Percentiles rank a stretch among this genome's conserved stretches.
These are phyloP conservation scores for Cudoniella acicularis DNA, from an alignment of 495 filamentous ascomycete species.

Conservation along the genomic window DNA sequence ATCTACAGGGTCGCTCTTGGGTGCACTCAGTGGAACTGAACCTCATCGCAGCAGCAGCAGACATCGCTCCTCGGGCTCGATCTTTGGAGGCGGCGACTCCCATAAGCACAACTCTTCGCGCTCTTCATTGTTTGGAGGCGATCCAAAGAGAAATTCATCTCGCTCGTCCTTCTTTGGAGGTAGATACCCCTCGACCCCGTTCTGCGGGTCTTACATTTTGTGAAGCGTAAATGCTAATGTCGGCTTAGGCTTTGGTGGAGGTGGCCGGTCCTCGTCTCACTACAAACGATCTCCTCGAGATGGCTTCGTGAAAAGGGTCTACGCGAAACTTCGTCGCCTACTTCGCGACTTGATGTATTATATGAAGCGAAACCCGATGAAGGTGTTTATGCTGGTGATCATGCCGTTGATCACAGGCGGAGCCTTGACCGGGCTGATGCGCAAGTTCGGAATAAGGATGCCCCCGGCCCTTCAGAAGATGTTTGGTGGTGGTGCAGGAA, in stretches of 20 bases:
- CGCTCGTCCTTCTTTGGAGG: conserved; percentile 37
- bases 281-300: conserved; percentile 71
- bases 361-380: conserved; percentile 72
- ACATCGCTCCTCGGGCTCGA: background rate
- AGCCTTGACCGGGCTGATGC: conserved; percentile 65
- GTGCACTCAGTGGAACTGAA: background rate
- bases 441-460: conserved; percentile 70
- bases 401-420: conserved; percentile 82
- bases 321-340: conserved; percentile 66
- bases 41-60: background rate
- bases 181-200: background rate
- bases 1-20: background rate
- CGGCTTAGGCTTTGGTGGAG: conserved; percentile 6
- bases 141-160: background rate
- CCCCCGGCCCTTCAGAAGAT: conserved; percentile 54
- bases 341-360: conserved; percentile 72
- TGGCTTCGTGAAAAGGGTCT: conserved; percentile 66
- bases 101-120: conserved; percentile 11
- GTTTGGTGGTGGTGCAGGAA: conserved; percentile 41
- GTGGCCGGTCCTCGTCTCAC: conserved; percentile 49
- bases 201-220: background rate
- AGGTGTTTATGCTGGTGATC: conserved; percentile 79
- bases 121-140: background rate
- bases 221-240: background rate
- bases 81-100: conserved; percentile 1